Percentiles rank a stretch among this genome's conserved stretches.
phyloP scores from a whole-genome alignment of 2,329 filamentous ascomycete genomes.

The Ambrosiella beaveri region DNA sequence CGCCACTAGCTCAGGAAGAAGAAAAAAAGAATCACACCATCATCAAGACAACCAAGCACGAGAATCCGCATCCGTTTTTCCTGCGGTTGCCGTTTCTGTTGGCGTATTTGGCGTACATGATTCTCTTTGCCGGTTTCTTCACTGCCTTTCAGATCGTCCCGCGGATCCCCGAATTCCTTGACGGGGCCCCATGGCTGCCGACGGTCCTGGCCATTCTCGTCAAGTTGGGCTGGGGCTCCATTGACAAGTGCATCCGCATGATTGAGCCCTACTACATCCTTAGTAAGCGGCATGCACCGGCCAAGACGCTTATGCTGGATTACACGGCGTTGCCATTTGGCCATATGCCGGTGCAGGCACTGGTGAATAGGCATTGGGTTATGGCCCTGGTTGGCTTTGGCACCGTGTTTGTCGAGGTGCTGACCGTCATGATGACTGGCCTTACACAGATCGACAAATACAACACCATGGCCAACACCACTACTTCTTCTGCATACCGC shows the following conservation, averaged over 20 bases:
- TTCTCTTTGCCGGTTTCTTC: slow-evolving; percentile 39
- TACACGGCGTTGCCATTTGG: slow-evolving; percentile 57
- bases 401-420: slow-evolving; percentile 53
- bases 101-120: slow-evolving; percentile 29
- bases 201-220: slow-evolving; percentile 48
- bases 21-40: background rate
- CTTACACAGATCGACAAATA: slow-evolving; percentile 51
- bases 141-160: slow-evolving; percentile 28
- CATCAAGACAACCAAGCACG: slow-evolving; percentile 13
- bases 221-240: slow-evolving; percentile 49
- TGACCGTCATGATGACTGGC: slow-evolving; percentile 51
- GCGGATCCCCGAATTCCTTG: slow-evolving; percentile 2
- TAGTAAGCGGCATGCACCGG: slow-evolving; percentile 44
- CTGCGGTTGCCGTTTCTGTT: slow-evolving; percentile 30
- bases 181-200: slow-evolving; percentile 41
- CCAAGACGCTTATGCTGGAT: slow-evolving; percentile 50
- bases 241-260: slow-evolving; percentile 54
- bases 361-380: slow-evolving; percentile 45
- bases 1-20: background rate
- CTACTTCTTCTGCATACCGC: background rate
- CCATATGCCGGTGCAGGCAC: slow-evolving; percentile 42
- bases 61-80: slow-evolving; percentile 53
- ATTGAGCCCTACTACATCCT: slow-evolving; percentile 61
- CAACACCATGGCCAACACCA: slow-evolving; percentile 16
- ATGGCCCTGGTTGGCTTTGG: slow-evolving; percentile 54